Conservation (phyloP, 305 asterid species). For the Andrographis paniculata region DNA sequence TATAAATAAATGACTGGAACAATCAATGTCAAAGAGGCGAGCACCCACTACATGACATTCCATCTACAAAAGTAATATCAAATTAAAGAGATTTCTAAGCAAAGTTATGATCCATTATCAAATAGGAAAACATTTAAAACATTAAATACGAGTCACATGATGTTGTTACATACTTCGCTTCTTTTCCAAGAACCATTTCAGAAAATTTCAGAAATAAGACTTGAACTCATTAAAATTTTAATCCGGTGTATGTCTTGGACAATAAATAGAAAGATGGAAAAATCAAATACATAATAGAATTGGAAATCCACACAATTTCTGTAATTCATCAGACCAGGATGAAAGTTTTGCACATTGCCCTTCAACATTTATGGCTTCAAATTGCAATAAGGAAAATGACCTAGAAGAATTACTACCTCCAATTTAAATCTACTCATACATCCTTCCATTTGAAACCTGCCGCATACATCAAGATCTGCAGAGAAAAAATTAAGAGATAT, state of each 20-base stretch:
- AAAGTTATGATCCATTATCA: neutral
- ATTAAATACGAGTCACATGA: neutral
- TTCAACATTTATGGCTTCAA: neutral
- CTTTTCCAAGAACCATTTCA: neutral
- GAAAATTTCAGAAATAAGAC: neutral
- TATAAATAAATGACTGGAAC: slow-evolving; percentile 37
- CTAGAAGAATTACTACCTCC: slow-evolving; percentile 44
- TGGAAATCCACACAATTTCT: neutral
- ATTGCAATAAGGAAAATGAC: slow-evolving; percentile 4
- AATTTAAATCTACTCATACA: slow-evolving; percentile 30
- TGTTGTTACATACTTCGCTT: neutral
- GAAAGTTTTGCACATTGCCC: neutral
- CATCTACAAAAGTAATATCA: slow-evolving; percentile 35
- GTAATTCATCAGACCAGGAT: neutral
- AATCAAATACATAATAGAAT: slow-evolving; percentile 1
- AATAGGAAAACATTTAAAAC: neutral
- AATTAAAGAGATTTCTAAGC: neutral
- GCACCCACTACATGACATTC: slow-evolving; percentile 66
- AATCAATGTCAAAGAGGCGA: slow-evolving; percentile 73
- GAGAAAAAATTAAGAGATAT: slow-evolving; percentile 14
- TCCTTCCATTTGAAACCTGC: slow-evolving; percentile 26
- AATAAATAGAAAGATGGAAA: neutral
- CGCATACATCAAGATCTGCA: no score
- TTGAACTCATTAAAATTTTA: neutral
- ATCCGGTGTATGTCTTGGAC: slow-evolving; percentile 7